Conservation (phyloP, 208 protist genomes). For the Naegleria gruberi region DNA sequence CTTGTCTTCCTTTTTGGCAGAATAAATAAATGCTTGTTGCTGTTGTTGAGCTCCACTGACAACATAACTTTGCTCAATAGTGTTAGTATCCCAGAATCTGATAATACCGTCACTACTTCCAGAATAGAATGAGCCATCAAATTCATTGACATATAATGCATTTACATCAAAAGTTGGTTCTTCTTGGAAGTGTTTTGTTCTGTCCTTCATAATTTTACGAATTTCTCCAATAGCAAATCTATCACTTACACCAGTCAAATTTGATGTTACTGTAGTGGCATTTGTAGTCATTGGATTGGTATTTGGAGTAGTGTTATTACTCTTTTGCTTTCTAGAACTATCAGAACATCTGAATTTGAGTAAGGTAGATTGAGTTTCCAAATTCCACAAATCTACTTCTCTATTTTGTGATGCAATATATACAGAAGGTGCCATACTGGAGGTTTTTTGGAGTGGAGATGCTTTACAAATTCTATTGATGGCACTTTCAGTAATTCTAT, state of each 20-base stretch:
- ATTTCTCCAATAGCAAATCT: not conserved
- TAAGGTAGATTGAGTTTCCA: not conserved
- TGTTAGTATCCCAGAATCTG: not conserved
- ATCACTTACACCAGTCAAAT: not conserved
- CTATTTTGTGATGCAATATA: not conserved
- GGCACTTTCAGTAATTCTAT: not conserved
- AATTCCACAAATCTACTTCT: constrained; percentile 1
- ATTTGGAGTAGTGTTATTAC: too few species aligned
- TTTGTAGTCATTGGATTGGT: not conserved
- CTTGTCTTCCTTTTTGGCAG: not conserved
- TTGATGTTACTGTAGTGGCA: not conserved
- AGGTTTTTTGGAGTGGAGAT: not conserved
- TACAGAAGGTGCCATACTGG: not conserved
- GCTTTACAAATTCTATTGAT: not conserved
- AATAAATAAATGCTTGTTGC: not conserved
- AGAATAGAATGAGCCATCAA: not conserved
- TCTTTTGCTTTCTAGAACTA: not conserved
- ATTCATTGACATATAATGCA: not conserved
- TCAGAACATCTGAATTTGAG: not conserved
- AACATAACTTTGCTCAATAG: not conserved
- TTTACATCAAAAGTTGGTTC: not conserved
- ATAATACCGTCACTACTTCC: not conserved
- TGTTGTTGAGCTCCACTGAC: not conserved
- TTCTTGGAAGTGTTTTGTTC: not conserved
- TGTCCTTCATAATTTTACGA: not conserved